These are phyloP conservation scores for Phytophthora kernoviae DNA, from an alignment of 352 stramenopile genomes.

Conservation along the genomic window DNA sequence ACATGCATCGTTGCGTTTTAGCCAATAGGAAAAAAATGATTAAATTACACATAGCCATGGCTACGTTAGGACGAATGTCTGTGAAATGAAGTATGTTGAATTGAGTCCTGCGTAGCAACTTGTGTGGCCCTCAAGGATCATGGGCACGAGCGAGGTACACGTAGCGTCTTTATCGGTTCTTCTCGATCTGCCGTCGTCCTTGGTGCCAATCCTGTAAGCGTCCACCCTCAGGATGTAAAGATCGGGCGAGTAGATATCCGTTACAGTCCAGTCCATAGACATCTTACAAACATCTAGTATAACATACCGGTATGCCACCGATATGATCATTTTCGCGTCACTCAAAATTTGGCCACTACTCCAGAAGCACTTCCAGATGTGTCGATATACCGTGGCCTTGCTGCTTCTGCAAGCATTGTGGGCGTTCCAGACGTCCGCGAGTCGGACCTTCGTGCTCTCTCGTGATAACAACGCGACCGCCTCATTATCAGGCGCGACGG, in stretches of 20 bases:
- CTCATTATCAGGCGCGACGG: slow-evolving; percentile 8
- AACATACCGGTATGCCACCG: slow-evolving; percentile 8
- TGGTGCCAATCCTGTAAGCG: not conserved
- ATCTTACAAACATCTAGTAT: slow-evolving; percentile 20
- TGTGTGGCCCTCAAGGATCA: not conserved
- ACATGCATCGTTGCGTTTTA: no score
- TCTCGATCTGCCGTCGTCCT: no score
- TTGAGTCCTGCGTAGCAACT: no score
- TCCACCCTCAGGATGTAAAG: slow-evolving; percentile 17
- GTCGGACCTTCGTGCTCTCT: slow-evolving; percentile 38
- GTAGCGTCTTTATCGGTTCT: not conserved
- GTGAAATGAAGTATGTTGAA: no score
- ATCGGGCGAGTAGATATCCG: not conserved
- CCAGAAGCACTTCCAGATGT: slow-evolving; percentile 6
- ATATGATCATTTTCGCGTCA: slow-evolving; percentile 4
- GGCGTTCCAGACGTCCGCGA: not conserved
- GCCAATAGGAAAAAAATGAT: no score
- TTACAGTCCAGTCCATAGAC: slow-evolving; percentile 14
- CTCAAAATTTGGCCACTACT: slow-evolving; percentile 4
- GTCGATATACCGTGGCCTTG: slow-evolving; percentile 10
- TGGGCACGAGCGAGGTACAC: no score
- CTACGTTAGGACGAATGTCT: no score
- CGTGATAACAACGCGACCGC: slow-evolving; percentile 14
- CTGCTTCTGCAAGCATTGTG: slow-evolving; percentile 9
- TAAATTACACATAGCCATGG: no score